Evolutionary conservation across 2,329 filamentous ascomycete species (phyloP).

Genomic region (Penicillium polonicum): DNA sequence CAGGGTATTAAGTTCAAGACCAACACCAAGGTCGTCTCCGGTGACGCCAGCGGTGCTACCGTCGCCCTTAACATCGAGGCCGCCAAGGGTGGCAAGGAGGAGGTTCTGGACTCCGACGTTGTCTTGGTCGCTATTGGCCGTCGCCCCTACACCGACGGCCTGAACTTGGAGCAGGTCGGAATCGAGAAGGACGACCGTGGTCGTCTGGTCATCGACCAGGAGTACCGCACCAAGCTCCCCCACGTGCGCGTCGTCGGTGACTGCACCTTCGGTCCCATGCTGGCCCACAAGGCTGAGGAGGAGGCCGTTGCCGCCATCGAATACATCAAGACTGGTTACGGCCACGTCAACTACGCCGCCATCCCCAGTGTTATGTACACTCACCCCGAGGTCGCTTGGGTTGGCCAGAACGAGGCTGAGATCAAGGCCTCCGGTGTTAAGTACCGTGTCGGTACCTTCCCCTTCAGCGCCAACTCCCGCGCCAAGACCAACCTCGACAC

Average conservation of each 20-base stretch:
- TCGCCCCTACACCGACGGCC: conserved; percentile 86
- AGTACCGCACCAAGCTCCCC: conserved; percentile 96
- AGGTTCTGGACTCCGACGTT: conserved; percentile 88
- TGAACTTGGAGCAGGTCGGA: conserved; percentile 91
- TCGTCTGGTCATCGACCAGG: conserved; percentile 93
- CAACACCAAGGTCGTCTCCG: conserved; percentile 87
- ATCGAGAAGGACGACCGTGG: conserved; percentile 74
- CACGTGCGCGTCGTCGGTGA: conserved; percentile 98
- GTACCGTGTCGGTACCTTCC: conserved; percentile 92
- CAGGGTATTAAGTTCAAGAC: conserved; percentile 99
- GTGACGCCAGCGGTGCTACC: conserved; percentile 74
- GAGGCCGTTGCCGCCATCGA: conserved; percentile 93
- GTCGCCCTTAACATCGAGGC: conserved; percentile 84
- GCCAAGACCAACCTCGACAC: conserved; percentile 98
- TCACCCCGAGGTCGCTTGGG: conserved; percentile 97
- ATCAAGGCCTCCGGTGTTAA: conserved; percentile 85
- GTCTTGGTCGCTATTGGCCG: conserved; percentile 96
- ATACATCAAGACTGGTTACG: conserved; percentile 96
- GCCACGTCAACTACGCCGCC: conserved; percentile 97
- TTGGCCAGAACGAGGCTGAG: conserved; percentile 95
- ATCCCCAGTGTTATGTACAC: conserved; percentile 99
- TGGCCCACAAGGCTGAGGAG: conserved; percentile 99
- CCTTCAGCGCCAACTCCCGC: conserved; percentile 96
- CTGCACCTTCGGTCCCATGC: conserved; percentile 96
- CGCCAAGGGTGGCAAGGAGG: conserved; percentile 92